Evolutionary conservation across 2,329 filamentous ascomycete species (phyloP), one percentile per base, ranked within the genome.

Genomic region (Claviceps digitariae): DNA sequence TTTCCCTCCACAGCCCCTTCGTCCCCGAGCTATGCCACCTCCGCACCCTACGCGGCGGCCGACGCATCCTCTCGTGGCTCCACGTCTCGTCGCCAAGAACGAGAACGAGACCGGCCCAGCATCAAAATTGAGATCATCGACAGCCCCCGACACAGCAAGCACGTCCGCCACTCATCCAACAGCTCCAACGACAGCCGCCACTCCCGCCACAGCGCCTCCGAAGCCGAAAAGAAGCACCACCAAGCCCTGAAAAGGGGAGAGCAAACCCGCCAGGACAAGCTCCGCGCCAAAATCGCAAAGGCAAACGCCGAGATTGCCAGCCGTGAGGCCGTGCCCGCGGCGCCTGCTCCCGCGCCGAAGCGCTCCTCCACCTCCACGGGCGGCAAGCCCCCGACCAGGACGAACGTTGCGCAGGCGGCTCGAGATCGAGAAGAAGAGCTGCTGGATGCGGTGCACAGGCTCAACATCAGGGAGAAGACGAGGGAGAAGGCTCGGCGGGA

Each of bases 221-320:
- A 57, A 51, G 66, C 31, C 41, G 53, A 21, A n/a, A n/a, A 56
- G 40, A 53, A 64, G 17, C 61, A 64, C 31, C 59, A 61, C 3
- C 57, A 12, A 8, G 20, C 27, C 27, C 27, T 29, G 27, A 43
- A 20, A 62, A 20, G 54, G 4, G 31, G 41, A 13, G 29, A 48
- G 8, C 44, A 51, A 4, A 34, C 57, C 27, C 58, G 55, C 34
- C 58, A 67, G 2, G 62, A 62, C 31, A 56, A 60, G 9, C 40
- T 51, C 13, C 41, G n/a, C 5, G 41, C 41, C 20, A 66, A 67
- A 57, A 73, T 75, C 52, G 65, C 64, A 9, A 64, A 64, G 53
- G 69, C 70, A 52, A 75, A 75, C 52, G 65, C 66, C 34, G 66
- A 68, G 53, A 75, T 75, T 52, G 63, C 67, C 54, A 64, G 59